Base-by-base conservation (phyloP, 2,329 filamentous ascomycete genomes). In the Rhinocladiella similis region DNA sequence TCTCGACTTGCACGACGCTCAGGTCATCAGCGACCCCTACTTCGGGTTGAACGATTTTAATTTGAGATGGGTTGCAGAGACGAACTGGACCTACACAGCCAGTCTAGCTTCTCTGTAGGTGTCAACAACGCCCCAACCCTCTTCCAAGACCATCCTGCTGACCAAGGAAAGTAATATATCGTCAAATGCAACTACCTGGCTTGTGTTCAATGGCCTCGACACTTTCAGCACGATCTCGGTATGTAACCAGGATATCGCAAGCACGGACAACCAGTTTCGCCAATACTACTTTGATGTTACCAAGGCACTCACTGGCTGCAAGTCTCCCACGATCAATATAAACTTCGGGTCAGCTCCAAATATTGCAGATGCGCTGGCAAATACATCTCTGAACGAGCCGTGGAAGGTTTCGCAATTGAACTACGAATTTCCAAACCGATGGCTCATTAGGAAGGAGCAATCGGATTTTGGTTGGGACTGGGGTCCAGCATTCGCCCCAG, bases 191-290 rank as follows among this genome's bases (percentile, higher is more conserved):
- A 79, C 79, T 57, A 80, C 82, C 0, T 78, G 88, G 1, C 71
- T 93, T 29, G 86, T 82, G 0, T 91, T 93, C 68, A 86, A 90
- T 56, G 89, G 90, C 0, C 77, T 94, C 46, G 90, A 93, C 69
- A 93, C 90, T 0, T 91, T 88, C 72, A 88, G 89, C 1, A 87
- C 80, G 0, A 88, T 91, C 22, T 73, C 78, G 35, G 75, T 93
- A 16, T 90, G 93, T 64, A 87, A 84, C 16, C 72, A 79, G 5
- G 75, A 77, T 2, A 84, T 93, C 36, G 76, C 92, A 4, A 80
- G 87, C 68, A 83, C 83, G 9, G 83, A 90, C 53, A 92, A 90
- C 70, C 93, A 93, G 89, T 93, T 93, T 66, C 75, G 86, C 3
- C 84, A 86, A 0, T 81, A 90, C 65, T 80, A 87, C 3, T 81